Percentiles rank a stretch among this genome's conserved stretches.
Evolutionary conservation across 2,329 filamentous ascomycete genomes (phyloP).

Genomic region (Microsporum audouinii): DNA sequence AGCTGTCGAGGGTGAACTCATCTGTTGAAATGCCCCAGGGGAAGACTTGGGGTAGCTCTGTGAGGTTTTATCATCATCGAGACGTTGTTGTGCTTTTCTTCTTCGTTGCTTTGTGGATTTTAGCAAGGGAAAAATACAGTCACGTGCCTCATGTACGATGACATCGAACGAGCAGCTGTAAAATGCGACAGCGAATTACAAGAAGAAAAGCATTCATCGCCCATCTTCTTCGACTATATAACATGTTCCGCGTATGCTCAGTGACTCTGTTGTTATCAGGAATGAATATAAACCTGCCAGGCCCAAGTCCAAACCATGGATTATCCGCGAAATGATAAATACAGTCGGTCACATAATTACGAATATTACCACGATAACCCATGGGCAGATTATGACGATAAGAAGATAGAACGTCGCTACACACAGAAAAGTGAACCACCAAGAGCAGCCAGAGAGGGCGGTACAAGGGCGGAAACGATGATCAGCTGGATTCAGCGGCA

Average conservation of each 20-base stretch:
- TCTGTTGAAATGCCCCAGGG: constrained; percentile 21
- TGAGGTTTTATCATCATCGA: constrained; percentile 32
- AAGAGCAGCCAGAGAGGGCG: not conserved
- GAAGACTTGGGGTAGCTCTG: constrained; percentile 24
- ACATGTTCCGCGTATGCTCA: not conserved
- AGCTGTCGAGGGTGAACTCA: constrained; percentile 27
- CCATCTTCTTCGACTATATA: not conserved
- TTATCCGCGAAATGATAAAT: constrained; percentile 1
- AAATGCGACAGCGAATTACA: not conserved
- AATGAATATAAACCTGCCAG: not conserved
- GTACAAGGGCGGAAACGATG: constrained; percentile 22
- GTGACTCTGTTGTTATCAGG: not conserved
- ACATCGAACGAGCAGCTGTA: not conserved
- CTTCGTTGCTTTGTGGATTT: not conserved
- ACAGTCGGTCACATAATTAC: constrained; percentile 2
- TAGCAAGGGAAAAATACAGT: not conserved
- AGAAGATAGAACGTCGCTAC: not conserved
- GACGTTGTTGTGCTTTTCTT: constrained; percentile 15
- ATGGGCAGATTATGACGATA: constrained; percentile 4
- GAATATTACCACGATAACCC: constrained; percentile 2
- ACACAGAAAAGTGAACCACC: not conserved
- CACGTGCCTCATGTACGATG: constrained; percentile 1
- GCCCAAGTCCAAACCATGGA: not conserved
- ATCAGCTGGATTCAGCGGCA: constrained; percentile 36
- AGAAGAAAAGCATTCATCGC: not conserved